Evolutionary conservation across 1,284 basidiomycete species (phyloP).

Genomic region (Earliella scabrosa): DNA sequence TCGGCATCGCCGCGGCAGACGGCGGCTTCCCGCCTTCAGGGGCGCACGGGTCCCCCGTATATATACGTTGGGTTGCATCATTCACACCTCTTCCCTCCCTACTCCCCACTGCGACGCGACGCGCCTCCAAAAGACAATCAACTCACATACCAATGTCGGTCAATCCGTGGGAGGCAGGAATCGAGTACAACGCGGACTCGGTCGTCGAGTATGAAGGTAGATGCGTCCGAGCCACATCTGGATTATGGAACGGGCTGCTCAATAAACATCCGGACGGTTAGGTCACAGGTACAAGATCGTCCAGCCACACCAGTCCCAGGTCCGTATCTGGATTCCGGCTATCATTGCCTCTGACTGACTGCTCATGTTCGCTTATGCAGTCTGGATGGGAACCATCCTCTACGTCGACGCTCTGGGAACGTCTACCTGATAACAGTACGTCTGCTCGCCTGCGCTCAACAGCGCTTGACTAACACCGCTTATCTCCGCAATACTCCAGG

Average conservation of each 20-base stretch:
- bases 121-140: not conserved
- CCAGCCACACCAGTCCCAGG: slow-evolving; percentile 73
- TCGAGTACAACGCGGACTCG: slow-evolving; percentile 57
- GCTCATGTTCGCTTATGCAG: too few species aligned
- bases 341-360: too few species aligned
- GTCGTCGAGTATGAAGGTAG: slow-evolving; percentile 64
- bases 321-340: slow-evolving; percentile 16
- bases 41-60: slow-evolving; percentile 9
- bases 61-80: slow-evolving; percentile 1
- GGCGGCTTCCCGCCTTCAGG: not conserved
- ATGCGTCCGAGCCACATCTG: not conserved
- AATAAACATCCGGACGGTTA: too few species aligned
- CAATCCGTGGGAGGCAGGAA: slow-evolving; percentile 64
- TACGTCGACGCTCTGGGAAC: slow-evolving; percentile 73
- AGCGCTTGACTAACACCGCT: not conserved
- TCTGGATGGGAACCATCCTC: slow-evolving; percentile 64
- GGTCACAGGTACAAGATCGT: slow-evolving; percentile 69
- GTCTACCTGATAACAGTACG: slow-evolving; percentile 39
- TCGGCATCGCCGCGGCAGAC: slow-evolving; percentile 10
- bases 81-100: not conserved
- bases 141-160: too few species aligned
- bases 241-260: too few species aligned
- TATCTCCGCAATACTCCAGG: slow-evolving; percentile 34
- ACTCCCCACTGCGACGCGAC: not conserved
- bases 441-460: not conserved